A percentile compares a stretch with the other conserved stretches of the same genome.
Evolutionary conservation across 306 rosid species (phyloP).

Genomic region (Glycyrrhiza uralensis): DNA sequence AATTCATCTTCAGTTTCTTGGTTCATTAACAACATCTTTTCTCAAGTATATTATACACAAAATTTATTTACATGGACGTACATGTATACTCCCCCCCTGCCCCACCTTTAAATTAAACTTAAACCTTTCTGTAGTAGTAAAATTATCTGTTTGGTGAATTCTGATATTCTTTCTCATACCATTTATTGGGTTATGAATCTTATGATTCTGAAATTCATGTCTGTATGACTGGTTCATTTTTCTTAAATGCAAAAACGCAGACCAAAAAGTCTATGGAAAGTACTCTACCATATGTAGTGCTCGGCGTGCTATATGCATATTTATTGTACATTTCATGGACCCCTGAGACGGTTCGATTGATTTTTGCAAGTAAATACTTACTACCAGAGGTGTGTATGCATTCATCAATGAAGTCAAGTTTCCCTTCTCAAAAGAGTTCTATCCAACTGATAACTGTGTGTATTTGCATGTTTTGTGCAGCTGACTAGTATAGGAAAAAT

Average conservation of each 20-base stretch:
- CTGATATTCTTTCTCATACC: background rate
- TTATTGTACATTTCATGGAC: constrained; percentile 91
- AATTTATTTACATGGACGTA: background rate
- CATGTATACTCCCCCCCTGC: background rate
- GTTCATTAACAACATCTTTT: background rate
- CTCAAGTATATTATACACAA: background rate
- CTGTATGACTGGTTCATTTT: constrained; percentile 19
- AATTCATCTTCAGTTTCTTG: background rate
- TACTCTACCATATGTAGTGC: constrained; percentile 58
- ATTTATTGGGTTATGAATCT: background rate
- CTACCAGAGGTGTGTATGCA: constrained; percentile 78
- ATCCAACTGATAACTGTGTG: background rate
- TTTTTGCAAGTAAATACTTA: constrained; percentile 82
- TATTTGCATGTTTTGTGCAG: constrained; percentile 43
- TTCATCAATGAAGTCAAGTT: constrained; percentile 15
- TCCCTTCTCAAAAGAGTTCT: constrained; percentile 16
- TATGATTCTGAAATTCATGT: background rate
- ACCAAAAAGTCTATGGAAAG: constrained; percentile 75
- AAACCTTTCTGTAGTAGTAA: background rate
- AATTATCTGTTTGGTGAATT: background rate
- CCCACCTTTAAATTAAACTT: background rate
- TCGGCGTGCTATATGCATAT: constrained; percentile 84
- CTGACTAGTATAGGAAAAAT: constrained; percentile 72
- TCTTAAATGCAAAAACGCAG: constrained; percentile 46
- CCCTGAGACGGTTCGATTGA: constrained; percentile 62